These are phyloP conservation scores for Aspergillus jensenii DNA, from an alignment of 2,329 filamentous ascomycete genomes.

Conservation along the genomic window DNA sequence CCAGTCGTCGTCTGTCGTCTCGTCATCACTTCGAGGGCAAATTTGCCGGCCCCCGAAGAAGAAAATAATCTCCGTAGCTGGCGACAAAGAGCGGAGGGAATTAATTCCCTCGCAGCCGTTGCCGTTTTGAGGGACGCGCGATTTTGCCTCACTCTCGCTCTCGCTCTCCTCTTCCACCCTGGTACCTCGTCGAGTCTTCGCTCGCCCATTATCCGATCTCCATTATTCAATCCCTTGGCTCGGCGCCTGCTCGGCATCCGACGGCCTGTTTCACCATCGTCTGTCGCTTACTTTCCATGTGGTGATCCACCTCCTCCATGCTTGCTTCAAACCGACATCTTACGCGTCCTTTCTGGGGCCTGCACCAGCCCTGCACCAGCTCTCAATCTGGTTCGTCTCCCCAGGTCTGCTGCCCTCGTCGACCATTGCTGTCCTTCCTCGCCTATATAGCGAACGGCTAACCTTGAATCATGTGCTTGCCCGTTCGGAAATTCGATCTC, in stretches of 20 bases:
- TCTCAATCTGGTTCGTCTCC: background rate
- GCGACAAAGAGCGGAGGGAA: background rate
- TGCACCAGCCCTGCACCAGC: too few relatives aligned
- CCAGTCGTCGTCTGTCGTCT: too few relatives aligned
- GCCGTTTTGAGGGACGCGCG: conserved; percentile 1
- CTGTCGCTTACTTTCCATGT: conserved; percentile 26
- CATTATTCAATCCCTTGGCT: background rate
- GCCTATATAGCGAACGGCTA: background rate
- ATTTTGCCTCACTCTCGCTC: background rate
- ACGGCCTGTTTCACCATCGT: conserved; percentile 28
- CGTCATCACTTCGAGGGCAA: too few relatives aligned
- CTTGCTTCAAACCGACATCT: conserved; percentile 15
- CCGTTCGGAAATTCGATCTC: background rate
- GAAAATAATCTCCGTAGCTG: background rate
- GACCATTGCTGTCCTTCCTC: background rate
- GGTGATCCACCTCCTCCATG: conserved; percentile 16
- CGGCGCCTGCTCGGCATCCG: background rate
- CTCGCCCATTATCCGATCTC: background rate
- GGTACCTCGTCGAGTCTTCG: too few relatives aligned
- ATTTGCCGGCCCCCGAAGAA: too few relatives aligned
- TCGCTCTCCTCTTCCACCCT: too few relatives aligned
- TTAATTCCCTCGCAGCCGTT: conserved; percentile 3
- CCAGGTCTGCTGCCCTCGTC: background rate
- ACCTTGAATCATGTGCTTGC: background rate
- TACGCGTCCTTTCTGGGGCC: conserved; percentile 24